Conservation (phyloP, 305 asterid genomes). For the Salvia sclarea region DNA sequence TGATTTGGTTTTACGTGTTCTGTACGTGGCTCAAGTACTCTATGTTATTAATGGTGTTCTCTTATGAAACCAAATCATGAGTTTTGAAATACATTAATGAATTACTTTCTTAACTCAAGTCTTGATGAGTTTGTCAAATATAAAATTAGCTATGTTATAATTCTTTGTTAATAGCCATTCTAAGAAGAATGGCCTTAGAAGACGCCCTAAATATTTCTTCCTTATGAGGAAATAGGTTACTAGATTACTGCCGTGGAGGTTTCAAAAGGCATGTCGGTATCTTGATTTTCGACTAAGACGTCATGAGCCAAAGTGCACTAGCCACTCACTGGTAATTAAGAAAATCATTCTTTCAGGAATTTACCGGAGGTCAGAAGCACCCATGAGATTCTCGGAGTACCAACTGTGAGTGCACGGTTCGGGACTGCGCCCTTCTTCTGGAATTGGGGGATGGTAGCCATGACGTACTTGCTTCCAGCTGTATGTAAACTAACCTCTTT, state of each 20-base stretch:
- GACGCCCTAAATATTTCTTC: not conserved
- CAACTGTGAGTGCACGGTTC: conserved; percentile 65
- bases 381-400: conserved; percentile 55
- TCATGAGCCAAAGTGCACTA: not conserved
- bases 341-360: conserved; percentile 41
- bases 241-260: not conserved
- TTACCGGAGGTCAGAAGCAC: conserved; percentile 60
- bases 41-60: not conserved
- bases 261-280: not conserved
- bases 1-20: not conserved
- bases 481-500: conserved; percentile 37
- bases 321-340: not conserved
- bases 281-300: not conserved
- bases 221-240: no score
- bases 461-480: conserved; percentile 51
- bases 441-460: conserved; percentile 69
- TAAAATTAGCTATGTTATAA: not conserved
- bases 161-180: not conserved
- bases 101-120: not conserved
- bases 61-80: not conserved
- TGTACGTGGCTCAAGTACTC: no score
- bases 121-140: not conserved
- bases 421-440: conserved; percentile 66
- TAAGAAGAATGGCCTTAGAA: not conserved
- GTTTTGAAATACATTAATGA: not conserved